Conservation (phyloP, 371 early-diverging fungal genomes). For the Mucor racemosus region DNA sequence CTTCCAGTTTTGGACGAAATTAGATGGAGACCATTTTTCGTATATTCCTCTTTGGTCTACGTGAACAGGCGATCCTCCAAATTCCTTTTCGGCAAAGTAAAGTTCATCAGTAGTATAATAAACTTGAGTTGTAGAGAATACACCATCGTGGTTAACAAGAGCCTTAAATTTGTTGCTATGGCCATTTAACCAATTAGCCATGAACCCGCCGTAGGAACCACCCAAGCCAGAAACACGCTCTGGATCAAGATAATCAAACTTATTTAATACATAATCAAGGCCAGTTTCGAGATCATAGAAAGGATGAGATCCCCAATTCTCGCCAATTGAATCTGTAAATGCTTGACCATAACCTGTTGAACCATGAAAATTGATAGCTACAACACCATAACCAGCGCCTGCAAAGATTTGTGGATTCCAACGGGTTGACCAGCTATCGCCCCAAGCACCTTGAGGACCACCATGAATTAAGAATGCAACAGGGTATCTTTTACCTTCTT, state of each 20-base stretch:
- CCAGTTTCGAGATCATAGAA: conserved; percentile 78
- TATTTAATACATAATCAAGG: conserved; percentile 66
- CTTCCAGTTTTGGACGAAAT: conserved; percentile 75
- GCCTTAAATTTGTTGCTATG: conserved; percentile 68
- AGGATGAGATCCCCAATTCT: conserved; percentile 83
- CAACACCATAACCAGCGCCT: conserved; percentile 75
- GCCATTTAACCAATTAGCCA: conserved; percentile 78
- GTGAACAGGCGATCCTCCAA: conserved; percentile 72
- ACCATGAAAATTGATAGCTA: conserved; percentile 82
- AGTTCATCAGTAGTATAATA: conserved; percentile 82
- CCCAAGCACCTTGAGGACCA: conserved; percentile 81
- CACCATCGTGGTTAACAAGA: conserved; percentile 86
- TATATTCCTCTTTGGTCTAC: conserved; percentile 58
- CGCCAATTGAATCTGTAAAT: conserved; percentile 74
- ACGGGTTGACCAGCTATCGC: conserved; percentile 70
- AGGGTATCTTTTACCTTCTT: conserved; percentile 67
- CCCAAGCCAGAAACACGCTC: conserved; percentile 73
- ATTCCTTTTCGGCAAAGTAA: conserved; percentile 82
- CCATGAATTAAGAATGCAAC: conserved; percentile 87
- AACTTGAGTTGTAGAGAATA: conserved; percentile 67
- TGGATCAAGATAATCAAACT: conserved; percentile 65
- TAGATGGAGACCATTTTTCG: conserved; percentile 75
- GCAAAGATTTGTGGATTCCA: conserved; percentile 82
- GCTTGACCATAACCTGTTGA: conserved; percentile 84
- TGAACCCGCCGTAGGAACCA: conserved; percentile 85